A percentile compares a stretch with the other conserved stretches of the same genome.
phyloP scores from a whole-genome alignment of 345 rosid species.

The Murraya paniculata region DNA sequence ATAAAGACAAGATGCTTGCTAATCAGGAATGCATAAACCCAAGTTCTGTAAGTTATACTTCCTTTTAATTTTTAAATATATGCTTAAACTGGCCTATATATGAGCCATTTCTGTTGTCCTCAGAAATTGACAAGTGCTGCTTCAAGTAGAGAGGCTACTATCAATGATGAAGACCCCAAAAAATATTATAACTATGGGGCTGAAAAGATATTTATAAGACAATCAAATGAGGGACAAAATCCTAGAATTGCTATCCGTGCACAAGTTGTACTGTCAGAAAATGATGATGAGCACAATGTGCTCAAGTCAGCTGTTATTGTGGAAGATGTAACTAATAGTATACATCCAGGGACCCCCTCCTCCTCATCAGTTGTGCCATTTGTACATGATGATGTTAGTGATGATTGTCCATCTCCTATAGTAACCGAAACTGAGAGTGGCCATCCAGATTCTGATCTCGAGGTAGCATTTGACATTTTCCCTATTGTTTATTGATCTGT shows the following conservation, averaged over 20 bases:
- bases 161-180: constrained; percentile 26
- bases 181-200: constrained; percentile 23
- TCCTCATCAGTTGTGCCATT: constrained; percentile 39
- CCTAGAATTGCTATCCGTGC: constrained; percentile 24
- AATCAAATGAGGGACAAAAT: constrained; percentile 1
- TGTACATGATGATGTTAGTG: constrained; percentile 37
- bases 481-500: background rate
- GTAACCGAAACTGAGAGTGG: constrained; percentile 29
- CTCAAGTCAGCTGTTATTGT: constrained; percentile 34
- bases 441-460: constrained; percentile 33
- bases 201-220: background rate
- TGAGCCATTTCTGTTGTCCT: too few relatives aligned
- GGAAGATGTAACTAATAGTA: constrained; percentile 66
- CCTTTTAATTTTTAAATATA: too few relatives aligned
- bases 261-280: constrained; percentile 31
- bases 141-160: constrained; percentile 26
- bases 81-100: too few relatives aligned
- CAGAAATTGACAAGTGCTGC: constrained; percentile 16
- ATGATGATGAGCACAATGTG: constrained; percentile 20
- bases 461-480: constrained; percentile 41
- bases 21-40: too few relatives aligned
- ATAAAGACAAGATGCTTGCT: too few relatives aligned
- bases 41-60: too few relatives aligned
- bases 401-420: constrained; percentile 31
- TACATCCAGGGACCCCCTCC: constrained; percentile 32